Conservation (phyloP, 1,284 basidiomycete genomes). For the Puccinia novopanici region DNA sequence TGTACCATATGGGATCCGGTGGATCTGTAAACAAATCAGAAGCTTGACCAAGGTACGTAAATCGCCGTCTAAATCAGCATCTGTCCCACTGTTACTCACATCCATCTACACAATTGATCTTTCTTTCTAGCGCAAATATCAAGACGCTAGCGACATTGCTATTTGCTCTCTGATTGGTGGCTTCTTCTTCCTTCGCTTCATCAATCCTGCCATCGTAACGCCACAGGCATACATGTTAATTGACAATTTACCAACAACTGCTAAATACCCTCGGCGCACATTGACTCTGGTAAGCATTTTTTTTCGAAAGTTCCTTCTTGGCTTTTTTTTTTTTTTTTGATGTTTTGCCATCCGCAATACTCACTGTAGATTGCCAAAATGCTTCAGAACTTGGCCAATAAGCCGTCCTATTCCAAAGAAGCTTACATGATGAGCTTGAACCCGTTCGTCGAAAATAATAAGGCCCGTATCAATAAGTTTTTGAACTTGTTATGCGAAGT, state of each 20-base stretch:
- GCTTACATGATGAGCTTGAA: constrained; percentile 98
- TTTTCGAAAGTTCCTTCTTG: background rate
- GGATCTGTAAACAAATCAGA: constrained; percentile 99
- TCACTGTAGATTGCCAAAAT: constrained; percentile 87
- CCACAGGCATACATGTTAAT: constrained; percentile 99
- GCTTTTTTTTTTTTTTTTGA: background rate
- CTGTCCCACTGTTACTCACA: constrained; percentile 24
- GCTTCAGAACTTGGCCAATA: constrained; percentile 98
- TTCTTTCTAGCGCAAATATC: constrained; percentile 82
- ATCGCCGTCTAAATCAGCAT: background rate
- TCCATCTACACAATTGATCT: background rate
- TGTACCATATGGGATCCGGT: constrained; percentile 96
- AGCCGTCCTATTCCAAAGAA: constrained; percentile 96
- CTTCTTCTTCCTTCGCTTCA: constrained; percentile 99
- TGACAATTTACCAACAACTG: constrained; percentile 77
- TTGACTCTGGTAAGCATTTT: constrained; percentile 74
- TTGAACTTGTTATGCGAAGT: constrained; percentile 96
- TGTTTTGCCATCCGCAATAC: constrained; percentile 48
- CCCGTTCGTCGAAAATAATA: constrained; percentile 98
- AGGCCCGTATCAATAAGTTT: constrained; percentile 93
- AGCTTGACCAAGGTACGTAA: constrained; percentile 80
- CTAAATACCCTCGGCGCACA: constrained; percentile 93
- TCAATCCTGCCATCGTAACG: constrained; percentile 99
- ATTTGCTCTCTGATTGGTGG: constrained; percentile 98
- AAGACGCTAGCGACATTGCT: constrained; percentile 93